These are phyloP conservation scores for Cystobasidium tubakii DNA, from an alignment of 768 basidiomycete genomes.

Conservation along the genomic window DNA sequence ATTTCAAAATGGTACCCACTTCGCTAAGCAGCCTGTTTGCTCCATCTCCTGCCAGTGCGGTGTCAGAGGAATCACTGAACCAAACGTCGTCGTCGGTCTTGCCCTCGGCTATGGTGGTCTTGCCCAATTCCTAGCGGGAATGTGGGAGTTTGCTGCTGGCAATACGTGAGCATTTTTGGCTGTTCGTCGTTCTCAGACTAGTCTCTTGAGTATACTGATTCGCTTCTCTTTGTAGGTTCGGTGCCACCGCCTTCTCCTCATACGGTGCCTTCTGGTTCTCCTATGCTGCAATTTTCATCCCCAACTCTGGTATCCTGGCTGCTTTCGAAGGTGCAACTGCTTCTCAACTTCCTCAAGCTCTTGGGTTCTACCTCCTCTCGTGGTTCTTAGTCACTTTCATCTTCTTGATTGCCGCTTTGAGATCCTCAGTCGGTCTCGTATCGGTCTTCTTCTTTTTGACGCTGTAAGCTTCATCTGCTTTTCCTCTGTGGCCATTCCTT, in stretches of 20 bases:
- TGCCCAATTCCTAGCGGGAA: conserved; percentile 43
- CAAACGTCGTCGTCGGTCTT: conserved; percentile 31
- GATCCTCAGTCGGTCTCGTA: conserved; percentile 50
- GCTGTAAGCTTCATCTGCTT: conserved; percentile 43
- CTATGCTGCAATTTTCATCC: conserved; percentile 66
- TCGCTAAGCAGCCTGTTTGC: too few relatives aligned
- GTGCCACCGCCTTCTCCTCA: conserved; percentile 61
- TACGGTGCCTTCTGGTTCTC: conserved; percentile 89
- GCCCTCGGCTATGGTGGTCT: conserved; percentile 42
- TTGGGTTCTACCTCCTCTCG: conserved; percentile 64
- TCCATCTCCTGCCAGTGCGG: not conserved
- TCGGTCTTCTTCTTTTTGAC: conserved; percentile 51
- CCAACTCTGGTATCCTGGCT: conserved; percentile 59
- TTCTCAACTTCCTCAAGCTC: conserved; percentile 56
- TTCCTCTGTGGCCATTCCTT: too few relatives aligned
- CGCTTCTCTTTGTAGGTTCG: conserved; percentile 45
- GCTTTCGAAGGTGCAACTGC: conserved; percentile 53
- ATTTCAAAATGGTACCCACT: too few relatives aligned
- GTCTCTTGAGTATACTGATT: not conserved
- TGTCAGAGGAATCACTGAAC: conserved; percentile 20
- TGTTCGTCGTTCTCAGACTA: too few relatives aligned
- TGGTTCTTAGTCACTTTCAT: conserved; percentile 57
- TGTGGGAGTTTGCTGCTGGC: conserved; percentile 50
- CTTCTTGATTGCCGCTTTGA: conserved; percentile 46
- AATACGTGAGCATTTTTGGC: conserved; percentile 42